Evolutionary conservation across 2,329 filamentous ascomycete genomes (phyloP).

Genomic region (Pseudonectria foliicola): DNA sequence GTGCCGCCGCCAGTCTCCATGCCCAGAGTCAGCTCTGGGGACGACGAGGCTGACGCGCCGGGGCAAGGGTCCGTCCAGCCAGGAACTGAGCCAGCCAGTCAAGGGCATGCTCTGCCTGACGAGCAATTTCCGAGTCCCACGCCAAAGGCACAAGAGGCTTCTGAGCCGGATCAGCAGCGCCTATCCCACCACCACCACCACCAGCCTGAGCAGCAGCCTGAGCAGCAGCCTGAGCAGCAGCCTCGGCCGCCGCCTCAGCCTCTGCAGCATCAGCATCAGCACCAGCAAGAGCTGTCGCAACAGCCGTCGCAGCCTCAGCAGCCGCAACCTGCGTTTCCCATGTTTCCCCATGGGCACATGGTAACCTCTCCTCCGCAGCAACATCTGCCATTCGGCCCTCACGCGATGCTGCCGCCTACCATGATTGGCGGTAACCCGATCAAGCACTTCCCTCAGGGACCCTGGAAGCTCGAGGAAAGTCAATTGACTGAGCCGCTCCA

Average conservation of each 20-base stretch:
- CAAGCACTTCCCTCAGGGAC: constrained; percentile 36
- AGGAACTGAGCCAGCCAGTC: no score
- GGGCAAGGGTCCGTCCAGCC: background rate
- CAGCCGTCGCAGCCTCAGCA: background rate
- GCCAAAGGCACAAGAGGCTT: no score
- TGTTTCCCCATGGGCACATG: constrained; percentile 9
- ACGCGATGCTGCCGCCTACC: constrained; percentile 15
- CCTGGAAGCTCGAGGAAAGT: constrained; percentile 50
- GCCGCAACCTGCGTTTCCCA: constrained; percentile 12
- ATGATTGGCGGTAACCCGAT: constrained; percentile 28
- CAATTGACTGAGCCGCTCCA: constrained; percentile 44
- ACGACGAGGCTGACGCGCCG: background rate
- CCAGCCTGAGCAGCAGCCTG: no score
- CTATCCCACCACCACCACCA: no score
- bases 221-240: no score
- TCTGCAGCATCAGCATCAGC: no score
- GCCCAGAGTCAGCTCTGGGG: background rate
- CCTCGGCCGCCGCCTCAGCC: no score
- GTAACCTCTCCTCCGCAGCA: constrained; percentile 6
- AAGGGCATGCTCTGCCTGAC: no score
- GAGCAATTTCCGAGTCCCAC: no score
- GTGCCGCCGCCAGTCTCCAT: background rate
- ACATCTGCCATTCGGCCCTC: constrained; percentile 5
- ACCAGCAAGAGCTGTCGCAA: constrained; percentile 3
- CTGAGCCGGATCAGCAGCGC: no score